Evolutionary conservation across 257 asterid genomes (phyloP).

Genomic region (Jasminum sambac): DNA sequence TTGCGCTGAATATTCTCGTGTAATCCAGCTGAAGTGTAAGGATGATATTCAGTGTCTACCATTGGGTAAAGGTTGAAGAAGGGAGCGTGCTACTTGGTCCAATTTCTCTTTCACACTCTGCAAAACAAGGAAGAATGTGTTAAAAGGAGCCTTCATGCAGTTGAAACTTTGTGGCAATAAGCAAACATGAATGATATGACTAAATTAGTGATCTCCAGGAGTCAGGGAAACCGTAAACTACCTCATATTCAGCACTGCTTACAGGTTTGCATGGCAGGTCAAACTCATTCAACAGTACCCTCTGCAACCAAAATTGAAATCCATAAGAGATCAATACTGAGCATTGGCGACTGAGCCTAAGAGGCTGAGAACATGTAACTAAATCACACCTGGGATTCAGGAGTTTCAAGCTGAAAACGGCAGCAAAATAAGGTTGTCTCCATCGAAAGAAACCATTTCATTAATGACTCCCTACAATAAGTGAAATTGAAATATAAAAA

Average conservation of each 20-base stretch:
- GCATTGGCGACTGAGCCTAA: conserved; percentile 10
- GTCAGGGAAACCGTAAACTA: conserved; percentile 28
- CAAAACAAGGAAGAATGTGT: conserved; percentile 23
- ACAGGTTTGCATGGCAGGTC: conserved; percentile 79
- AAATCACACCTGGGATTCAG: conserved; percentile 69
- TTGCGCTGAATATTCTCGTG: background rate
- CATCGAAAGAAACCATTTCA: conserved; percentile 91
- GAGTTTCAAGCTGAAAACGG: conserved; percentile 58
- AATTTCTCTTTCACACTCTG: conserved; percentile 82
- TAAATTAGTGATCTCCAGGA: conserved; percentile 3
- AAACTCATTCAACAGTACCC: conserved; percentile 69
- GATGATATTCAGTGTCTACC: conserved; percentile 39
- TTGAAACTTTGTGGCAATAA: conserved; percentile 9
- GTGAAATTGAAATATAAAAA: conserved; percentile 13
- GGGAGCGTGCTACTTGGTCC: conserved; percentile 72
- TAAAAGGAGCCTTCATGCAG: conserved; percentile 4
- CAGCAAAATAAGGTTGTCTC: conserved; percentile 82
- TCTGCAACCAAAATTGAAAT: conserved; percentile 39
- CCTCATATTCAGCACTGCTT: conserved; percentile 85
- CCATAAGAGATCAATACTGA: conserved; percentile 26
- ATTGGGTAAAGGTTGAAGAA: conserved; percentile 45
- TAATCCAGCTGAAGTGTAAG: background rate
- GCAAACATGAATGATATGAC: conserved; percentile 2
- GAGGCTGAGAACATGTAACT: conserved; percentile 13
- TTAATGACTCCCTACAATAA: conserved; percentile 68